A percentile compares a stretch with the other conserved stretches of the same genome.
Conservation (phyloP, 768 basidiomycete species). For the Mycena amicta region DNA sequence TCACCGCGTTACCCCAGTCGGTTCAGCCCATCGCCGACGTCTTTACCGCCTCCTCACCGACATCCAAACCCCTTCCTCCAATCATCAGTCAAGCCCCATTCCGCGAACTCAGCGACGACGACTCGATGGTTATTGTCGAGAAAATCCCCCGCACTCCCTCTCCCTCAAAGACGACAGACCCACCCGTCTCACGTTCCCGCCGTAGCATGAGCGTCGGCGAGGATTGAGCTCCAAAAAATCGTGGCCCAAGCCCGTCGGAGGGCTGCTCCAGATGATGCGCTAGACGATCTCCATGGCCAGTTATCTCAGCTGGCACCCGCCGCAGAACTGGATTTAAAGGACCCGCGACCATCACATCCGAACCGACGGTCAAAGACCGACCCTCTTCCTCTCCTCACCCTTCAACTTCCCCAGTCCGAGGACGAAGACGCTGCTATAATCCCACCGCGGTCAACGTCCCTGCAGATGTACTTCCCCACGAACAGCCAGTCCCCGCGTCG, state of each 20-base stretch:
- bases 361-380: neutral
- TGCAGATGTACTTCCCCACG: constrained; percentile 42
- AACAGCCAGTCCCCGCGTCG: constrained; percentile 35
- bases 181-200: constrained; percentile 46
- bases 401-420: constrained; percentile 32
- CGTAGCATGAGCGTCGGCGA: constrained; percentile 78
- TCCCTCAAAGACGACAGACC: constrained; percentile 29
- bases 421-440: constrained; percentile 34
- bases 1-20: constrained; percentile 38
- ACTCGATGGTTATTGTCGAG: constrained; percentile 61
- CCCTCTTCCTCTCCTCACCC: constrained; percentile 24
- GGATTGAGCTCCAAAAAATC: constrained; percentile 55
- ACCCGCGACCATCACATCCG: constrained; percentile 40
- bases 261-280: constrained; percentile 34
- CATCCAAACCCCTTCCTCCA: constrained; percentile 67
- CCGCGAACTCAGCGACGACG: constrained; percentile 47
- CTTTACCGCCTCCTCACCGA: constrained; percentile 39
- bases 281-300: constrained; percentile 75
- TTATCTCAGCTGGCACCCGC: constrained; percentile 67
- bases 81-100: constrained; percentile 42
- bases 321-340: constrained; percentile 61
- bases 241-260: constrained; percentile 38
- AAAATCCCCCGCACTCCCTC: constrained; percentile 42
- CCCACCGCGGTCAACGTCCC: constrained; percentile 54
- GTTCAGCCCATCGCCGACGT: constrained; percentile 56